These are phyloP conservation scores for Aspergillus japonicus DNA, from an alignment of 2,329 filamentous ascomycete genomes.

Conservation along the genomic window DNA sequence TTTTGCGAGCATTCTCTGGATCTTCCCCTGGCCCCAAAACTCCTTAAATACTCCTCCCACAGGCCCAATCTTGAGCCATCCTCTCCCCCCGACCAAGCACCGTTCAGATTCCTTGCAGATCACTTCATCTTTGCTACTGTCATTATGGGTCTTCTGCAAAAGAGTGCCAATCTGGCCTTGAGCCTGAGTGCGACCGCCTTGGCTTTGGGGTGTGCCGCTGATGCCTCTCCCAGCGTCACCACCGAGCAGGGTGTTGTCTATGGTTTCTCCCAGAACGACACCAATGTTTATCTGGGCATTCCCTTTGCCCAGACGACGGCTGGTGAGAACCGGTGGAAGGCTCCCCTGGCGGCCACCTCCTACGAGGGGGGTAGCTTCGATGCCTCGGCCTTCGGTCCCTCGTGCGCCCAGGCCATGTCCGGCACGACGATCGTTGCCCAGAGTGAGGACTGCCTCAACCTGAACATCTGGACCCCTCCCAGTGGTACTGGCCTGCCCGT, in stretches of 20 bases:
- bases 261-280: conserved; percentile 25
- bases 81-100: not conserved
- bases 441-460: conserved; percentile 23
- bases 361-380: conserved; percentile 15
- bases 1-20: no score
- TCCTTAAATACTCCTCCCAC: not conserved
- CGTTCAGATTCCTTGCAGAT: not conserved
- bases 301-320: conserved; percentile 23
- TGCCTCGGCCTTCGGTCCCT: conserved; percentile 20
- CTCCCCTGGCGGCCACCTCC: conserved; percentile 12
- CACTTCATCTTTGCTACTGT: not conserved
- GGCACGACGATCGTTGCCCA: conserved; percentile 21
- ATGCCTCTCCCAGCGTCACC: conserved; percentile 14
- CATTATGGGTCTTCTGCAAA: conserved; percentile 15
- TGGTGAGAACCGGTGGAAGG: conserved; percentile 25
- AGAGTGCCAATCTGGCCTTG: conserved; percentile 6
- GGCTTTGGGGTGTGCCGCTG: conserved; percentile 11
- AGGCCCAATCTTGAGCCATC: not conserved
- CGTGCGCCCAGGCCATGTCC: conserved; percentile 25
- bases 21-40: not conserved
- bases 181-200: conserved; percentile 16
- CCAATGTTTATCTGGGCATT: conserved; percentile 26
- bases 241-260: conserved; percentile 22
- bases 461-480: conserved; percentile 23
- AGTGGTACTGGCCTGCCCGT: conserved; percentile 17